Base-by-base conservation (phyloP, 768 basidiomycete species). In the Tulasnella sp. region DNA sequence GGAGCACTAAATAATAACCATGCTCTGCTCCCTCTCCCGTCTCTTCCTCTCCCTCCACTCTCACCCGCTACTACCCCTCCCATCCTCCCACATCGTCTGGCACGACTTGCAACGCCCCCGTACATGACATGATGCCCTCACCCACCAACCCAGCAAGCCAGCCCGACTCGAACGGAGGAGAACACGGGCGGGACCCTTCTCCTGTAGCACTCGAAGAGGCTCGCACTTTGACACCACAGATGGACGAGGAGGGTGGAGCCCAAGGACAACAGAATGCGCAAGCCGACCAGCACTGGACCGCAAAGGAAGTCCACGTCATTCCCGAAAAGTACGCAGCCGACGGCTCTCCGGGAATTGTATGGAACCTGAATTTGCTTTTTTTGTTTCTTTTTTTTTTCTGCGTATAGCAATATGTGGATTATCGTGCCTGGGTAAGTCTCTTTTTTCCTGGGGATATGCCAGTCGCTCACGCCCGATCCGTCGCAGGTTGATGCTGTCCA, bases 391-490 rank as follows among this genome's bases (percentile, higher is more conserved):
- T 69, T 28, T 3, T 69, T 69, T 69, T 69, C 28, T 69, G 64
- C 31, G 64, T 69, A 11, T 69, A 69, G 64, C 64, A 69, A 69
- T 69, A 69, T 69, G 64, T 69, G 64, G 64, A 69, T 69, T 22
- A 69, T 69, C 64, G 64, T 69, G 64, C 64, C 64, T 69, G 64
- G 64, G 64, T 69, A 37, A 69, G 64, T 69, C 28, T 69, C 31
- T 12, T 8, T 69, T 34, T 28, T 31, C 34, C 12, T 31, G 64
- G 22, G 12, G 11, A 11, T 28, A 4, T n/a, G 18, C 64, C 16
- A 18, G 28, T 69, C 14, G 11, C 58, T 69, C 34, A 69, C 31
- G 31, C 64, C 31, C 31, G 64, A 18, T 69, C 34, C 31, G 14
- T 6, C 18, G 18, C 12, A 69, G 64, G 64, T 37, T 69, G 34